Evolutionary conservation across 2,329 filamentous ascomycete genomes (phyloP).

Genomic region (Ophiocordyceps camponoti-saundersi): DNA sequence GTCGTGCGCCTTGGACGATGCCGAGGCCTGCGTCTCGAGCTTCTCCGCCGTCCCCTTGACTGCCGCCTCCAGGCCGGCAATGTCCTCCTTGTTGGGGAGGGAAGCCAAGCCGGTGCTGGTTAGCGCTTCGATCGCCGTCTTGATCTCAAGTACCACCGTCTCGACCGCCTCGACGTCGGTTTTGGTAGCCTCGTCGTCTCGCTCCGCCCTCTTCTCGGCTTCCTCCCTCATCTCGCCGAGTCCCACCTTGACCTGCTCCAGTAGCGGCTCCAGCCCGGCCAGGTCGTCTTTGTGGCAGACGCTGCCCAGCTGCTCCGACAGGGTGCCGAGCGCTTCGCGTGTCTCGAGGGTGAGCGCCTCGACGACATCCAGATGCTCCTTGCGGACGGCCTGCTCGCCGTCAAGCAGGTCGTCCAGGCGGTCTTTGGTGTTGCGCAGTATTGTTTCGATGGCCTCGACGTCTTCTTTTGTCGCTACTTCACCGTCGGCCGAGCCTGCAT

Average conservation of each 20-base stretch:
- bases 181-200: slow-evolving; percentile 56
- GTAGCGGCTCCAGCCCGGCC: slow-evolving; percentile 55
- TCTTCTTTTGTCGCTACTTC: slow-evolving; percentile 49
- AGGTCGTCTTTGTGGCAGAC: slow-evolving; percentile 67
- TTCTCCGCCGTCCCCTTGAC: slow-evolving; percentile 57
- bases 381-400: slow-evolving; percentile 50
- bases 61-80: slow-evolving; percentile 44
- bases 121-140: slow-evolving; percentile 58
- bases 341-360: slow-evolving; percentile 54
- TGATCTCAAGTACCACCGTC: slow-evolving; percentile 70
- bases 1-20: slow-evolving; percentile 64
- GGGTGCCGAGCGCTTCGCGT: slow-evolving; percentile 50
- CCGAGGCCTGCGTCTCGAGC: slow-evolving; percentile 48
- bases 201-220: slow-evolving; percentile 33
- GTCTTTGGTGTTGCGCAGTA: slow-evolving; percentile 77
- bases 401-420: slow-evolving; percentile 69
- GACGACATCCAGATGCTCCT: slow-evolving; percentile 47
- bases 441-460: slow-evolving; percentile 76
- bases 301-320: slow-evolving; percentile 51
- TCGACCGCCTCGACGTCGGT: slow-evolving; percentile 69
- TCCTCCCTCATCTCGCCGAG: slow-evolving; percentile 58
- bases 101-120: slow-evolving; percentile 52
- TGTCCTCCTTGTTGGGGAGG: slow-evolving; percentile 60
- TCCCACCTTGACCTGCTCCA: slow-evolving; percentile 58
- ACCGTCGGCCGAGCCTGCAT: slow-evolving; percentile 6